Conservation (phyloP, 179 eudicot genomes). For the Silene noctiflora region DNA sequence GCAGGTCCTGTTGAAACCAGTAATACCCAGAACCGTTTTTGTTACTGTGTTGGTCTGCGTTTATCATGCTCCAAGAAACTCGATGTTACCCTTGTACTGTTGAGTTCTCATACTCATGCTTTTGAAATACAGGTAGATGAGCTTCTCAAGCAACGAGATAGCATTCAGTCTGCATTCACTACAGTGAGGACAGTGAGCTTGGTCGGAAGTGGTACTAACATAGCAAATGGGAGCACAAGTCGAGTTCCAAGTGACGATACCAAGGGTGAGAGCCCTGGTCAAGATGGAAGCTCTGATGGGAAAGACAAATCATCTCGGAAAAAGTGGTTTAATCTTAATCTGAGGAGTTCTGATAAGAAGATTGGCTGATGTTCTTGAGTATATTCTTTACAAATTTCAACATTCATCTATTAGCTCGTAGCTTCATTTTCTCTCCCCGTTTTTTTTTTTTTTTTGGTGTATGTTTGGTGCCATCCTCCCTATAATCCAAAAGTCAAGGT, state of each 20-base stretch:
- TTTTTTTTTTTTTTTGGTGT: no score
- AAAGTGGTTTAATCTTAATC: constrained; percentile 89
- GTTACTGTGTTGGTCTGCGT: no score
- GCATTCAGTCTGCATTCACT: constrained; percentile 77
- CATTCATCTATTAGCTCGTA: constrained; percentile 11
- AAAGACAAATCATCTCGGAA: constrained; percentile 74
- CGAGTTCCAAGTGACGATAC: constrained; percentile 54
- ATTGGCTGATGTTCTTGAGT: constrained; percentile 22
- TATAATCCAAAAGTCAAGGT: constrained; percentile 8
- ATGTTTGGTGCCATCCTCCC: neutral
- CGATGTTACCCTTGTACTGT: neutral
- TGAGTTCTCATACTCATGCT: constrained; percentile 19
- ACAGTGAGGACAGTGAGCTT: constrained; percentile 42
- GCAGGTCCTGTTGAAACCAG: no score
- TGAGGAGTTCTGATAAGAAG: constrained; percentile 77
- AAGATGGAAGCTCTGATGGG: constrained; percentile 79
- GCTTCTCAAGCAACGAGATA: constrained; percentile 82
- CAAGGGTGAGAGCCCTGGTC: constrained; percentile 63
- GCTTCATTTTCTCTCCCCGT: constrained; percentile 5
- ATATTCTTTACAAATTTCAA: constrained; percentile 11
- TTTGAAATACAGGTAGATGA: constrained; percentile 75
- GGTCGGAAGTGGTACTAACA: constrained; percentile 30
- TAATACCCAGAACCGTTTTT: no score
- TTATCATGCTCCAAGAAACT: neutral
- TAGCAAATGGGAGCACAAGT: constrained; percentile 67